Conservation (phyloP, 371 early-diverging fungal genomes). For the Actinomucor elegans region DNA sequence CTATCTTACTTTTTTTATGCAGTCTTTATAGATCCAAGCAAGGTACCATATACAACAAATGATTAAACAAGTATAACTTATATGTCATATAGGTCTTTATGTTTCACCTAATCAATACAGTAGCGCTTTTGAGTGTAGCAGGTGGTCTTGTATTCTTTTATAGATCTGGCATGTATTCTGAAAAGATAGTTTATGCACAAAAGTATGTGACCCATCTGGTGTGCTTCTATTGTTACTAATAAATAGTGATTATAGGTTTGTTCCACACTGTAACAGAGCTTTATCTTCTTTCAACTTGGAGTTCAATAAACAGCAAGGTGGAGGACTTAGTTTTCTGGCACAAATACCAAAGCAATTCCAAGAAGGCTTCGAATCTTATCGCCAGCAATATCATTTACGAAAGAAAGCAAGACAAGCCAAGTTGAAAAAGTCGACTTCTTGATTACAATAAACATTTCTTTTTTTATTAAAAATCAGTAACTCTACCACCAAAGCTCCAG, state of each 20-base stretch:
- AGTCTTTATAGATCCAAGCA: conserved; percentile 52
- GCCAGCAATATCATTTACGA: conserved; percentile 54
- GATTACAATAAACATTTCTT: background rate
- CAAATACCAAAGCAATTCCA: conserved; percentile 64
- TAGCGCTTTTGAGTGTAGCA: conserved; percentile 32
- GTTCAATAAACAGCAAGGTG: conserved; percentile 54
- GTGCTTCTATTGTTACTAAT: background rate
- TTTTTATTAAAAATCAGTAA: conserved; percentile 71
- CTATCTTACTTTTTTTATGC: conserved; percentile 49
- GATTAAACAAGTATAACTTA: background rate
- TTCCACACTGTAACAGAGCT: conserved; percentile 67
- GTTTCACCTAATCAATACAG: conserved; percentile 35
- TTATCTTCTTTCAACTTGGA: conserved; percentile 70
- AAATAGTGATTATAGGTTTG: conserved; percentile 46
- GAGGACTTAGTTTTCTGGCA: conserved; percentile 56
- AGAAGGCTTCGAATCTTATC: conserved; percentile 66
- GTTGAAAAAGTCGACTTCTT: conserved; percentile 22
- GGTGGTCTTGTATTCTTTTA: conserved; percentile 53
- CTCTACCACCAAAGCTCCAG: conserved; percentile 87
- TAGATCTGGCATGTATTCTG: conserved; percentile 63
- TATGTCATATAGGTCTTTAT: conserved; percentile 25
- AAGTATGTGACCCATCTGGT: conserved; percentile 64
- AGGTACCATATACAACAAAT: conserved; percentile 20
- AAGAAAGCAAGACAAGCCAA: conserved; percentile 53
- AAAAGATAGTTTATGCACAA: conserved; percentile 63